Base-by-base conservation (phyloP, 164 flowering plant genomes). In the Taxillus chinensis region DNA sequence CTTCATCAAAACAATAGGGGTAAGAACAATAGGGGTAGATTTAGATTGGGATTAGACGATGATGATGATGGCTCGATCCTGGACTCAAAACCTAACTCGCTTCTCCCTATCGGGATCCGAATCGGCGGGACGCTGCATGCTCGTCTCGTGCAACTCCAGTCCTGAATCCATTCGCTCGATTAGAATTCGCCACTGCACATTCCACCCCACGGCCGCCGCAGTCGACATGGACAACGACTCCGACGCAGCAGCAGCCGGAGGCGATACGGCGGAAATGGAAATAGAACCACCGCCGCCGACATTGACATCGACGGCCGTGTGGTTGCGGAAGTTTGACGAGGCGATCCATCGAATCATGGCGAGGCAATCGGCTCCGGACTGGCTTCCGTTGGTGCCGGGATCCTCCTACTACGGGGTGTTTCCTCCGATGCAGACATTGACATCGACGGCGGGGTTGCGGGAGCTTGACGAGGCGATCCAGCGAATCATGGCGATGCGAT, bases 331-430 rank as follows among this genome's bases (percentile, higher is more conserved):
- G 73, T 77, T 90, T 13, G 90, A 87, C 61, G 95, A 88, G 16
- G 80, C 83, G 3, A 79, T 87, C 41, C 86, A 83, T 39, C 63
- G 71, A 15, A 74, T 90, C 56, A 70, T 83, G 14, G 82, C 77
- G 2, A 74, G 78, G 41, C 72, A 79, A 41, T 71, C 87, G 2
- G 86, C 92, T 0, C 97, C 95, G 7, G 89, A 76, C 64, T 90
- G 95, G 97, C 81, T 90, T 61, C 71, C 12, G 0, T 73, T 39
- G 64, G 40, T 73, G 5, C 97, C 97, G 1, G 97, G 96, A 0
- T 77, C 84, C 3, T 90, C 95, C 3, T 87, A 81, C 64, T n/a
- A n/a, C n/a, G 87, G 90, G 91, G 93, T 91, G 63, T 41, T 41
- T 56, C 42, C 93, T 88, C 1, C 92, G 86, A n/a, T n/a, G n/a